Percentiles rank a stretch among this genome's conserved stretches.
Evolutionary conservation across 768 basidiomycete species (phyloP).

Genomic region (Leccinum sublutescens): DNA sequence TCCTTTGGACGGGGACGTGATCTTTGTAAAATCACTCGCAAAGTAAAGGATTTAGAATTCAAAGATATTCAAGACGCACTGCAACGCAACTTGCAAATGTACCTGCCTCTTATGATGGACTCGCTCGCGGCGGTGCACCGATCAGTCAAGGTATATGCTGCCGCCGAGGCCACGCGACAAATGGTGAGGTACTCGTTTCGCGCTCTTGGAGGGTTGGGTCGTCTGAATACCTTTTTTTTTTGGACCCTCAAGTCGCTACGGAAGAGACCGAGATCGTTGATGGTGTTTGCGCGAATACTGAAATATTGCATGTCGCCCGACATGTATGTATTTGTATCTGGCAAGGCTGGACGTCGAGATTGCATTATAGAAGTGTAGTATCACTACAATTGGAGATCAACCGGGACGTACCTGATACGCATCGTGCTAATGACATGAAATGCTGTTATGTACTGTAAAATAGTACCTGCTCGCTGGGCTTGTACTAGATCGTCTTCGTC

Average conservation of each 20-base stretch:
- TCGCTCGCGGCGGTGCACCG: slow-evolving; percentile 81
- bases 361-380: slow-evolving; percentile 46
- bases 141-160: slow-evolving; percentile 65
- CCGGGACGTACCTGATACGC: slow-evolving; percentile 16
- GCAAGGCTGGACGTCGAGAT: slow-evolving; percentile 85
- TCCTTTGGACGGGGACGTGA: no score
- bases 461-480: slow-evolving; percentile 25
- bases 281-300: slow-evolving; percentile 85
- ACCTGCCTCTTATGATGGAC: slow-evolving; percentile 92
- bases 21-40: no score
- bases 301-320: slow-evolving; percentile 90
- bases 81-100: slow-evolving; percentile 85
- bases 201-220: slow-evolving; percentile 14
- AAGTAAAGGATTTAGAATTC: no score
- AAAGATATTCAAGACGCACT: slow-evolving; percentile 62
- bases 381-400: background rate
- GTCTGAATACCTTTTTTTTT: slow-evolving; percentile 3
- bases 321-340: slow-evolving; percentile 74
- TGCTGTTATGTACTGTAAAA: background rate
- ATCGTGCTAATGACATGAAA: background rate
- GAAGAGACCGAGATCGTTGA: slow-evolving; percentile 80
- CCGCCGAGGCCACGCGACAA: slow-evolving; percentile 74
- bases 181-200: slow-evolving; percentile 47
- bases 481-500: slow-evolving; percentile 20
- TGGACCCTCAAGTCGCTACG: slow-evolving; percentile 63